phyloP scores from a whole-genome alignment of 2,329 filamentous ascomycete genomes.

The Aureobasidium sp. region DNA sequence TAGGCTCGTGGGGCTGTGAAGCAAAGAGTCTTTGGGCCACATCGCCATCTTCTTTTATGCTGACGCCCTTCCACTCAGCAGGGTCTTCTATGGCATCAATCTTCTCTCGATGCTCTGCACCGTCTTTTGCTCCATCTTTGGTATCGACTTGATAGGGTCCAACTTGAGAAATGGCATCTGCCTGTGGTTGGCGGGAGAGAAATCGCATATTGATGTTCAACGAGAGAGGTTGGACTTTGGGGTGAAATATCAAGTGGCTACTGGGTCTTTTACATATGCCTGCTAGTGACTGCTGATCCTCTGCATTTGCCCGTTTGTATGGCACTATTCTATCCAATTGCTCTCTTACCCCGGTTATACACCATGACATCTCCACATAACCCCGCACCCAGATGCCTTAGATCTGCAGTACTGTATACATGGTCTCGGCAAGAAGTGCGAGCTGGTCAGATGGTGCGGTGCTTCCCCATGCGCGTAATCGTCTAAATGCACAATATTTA shows the following conservation, averaged over 20 bases:
- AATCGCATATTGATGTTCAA: background rate
- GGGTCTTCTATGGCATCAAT: background rate
- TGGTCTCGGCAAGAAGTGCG: constrained; percentile 8
- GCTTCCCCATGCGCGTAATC: background rate
- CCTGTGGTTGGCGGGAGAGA: background rate
- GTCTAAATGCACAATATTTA: too few species aligned
- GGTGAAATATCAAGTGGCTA: background rate
- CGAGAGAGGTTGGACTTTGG: too few species aligned
- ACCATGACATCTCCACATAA: background rate
- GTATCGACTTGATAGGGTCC: background rate
- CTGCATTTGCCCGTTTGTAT: background rate
- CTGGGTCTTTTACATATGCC: background rate
- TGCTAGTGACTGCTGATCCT: background rate
- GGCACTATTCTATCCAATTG: background rate
- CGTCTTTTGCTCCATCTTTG: constrained; percentile 1
- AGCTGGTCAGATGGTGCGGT: background rate
- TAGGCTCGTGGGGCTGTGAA: constrained; percentile 35
- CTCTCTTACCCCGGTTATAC: background rate
- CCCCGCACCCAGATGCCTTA: background rate
- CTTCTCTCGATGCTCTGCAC: background rate
- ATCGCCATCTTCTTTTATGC: constrained; percentile 30
- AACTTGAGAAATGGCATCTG: background rate
- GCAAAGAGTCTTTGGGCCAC: constrained; percentile 44
- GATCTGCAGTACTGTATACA: constrained; percentile 1
- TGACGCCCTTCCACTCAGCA: constrained; percentile 22